Conservation (phyloP, 2,329 filamentous ascomycete species). For the Diplodia corticola region DNA sequence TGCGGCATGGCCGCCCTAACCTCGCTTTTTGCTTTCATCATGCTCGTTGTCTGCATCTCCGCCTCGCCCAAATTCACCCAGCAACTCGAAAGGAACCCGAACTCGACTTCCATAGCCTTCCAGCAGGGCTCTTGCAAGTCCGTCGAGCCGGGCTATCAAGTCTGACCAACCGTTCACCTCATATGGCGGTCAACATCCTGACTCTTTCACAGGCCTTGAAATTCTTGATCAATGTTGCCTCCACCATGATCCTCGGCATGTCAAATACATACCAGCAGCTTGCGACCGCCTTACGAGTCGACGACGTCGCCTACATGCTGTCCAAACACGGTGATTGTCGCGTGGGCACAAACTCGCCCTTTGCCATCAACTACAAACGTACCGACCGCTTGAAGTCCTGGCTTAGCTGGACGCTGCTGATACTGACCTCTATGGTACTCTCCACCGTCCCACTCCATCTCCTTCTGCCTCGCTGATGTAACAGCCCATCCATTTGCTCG, state of each 20-base stretch:
- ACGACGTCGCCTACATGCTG: background rate
- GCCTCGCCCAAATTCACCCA: background rate
- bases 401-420: background rate
- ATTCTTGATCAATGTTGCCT: conserved; percentile 33
- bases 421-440: background rate
- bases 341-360: conserved; percentile 8
- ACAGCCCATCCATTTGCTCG: conserved; percentile 33
- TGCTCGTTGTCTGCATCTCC: background rate
- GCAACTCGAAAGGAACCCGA: background rate
- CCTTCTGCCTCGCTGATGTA: background rate
- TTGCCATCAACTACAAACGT: conserved; percentile 1
- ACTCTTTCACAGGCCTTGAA: background rate
- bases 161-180: background rate
- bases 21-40: conserved; percentile 24
- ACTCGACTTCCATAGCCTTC: background rate
- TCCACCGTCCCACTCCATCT: too few species aligned
- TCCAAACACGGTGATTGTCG: background rate
- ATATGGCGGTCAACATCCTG: background rate
- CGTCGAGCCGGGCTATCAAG: background rate
- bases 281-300: conserved; percentile 30
- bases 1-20: conserved; percentile 32
- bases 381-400: background rate
- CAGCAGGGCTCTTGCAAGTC: background rate
- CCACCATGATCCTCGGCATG: conserved; percentile 35
- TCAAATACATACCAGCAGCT: conserved; percentile 38